phyloP scores from a whole-genome alignment of 768 basidiomycete genomes.

The Collybia sp. region DNA sequence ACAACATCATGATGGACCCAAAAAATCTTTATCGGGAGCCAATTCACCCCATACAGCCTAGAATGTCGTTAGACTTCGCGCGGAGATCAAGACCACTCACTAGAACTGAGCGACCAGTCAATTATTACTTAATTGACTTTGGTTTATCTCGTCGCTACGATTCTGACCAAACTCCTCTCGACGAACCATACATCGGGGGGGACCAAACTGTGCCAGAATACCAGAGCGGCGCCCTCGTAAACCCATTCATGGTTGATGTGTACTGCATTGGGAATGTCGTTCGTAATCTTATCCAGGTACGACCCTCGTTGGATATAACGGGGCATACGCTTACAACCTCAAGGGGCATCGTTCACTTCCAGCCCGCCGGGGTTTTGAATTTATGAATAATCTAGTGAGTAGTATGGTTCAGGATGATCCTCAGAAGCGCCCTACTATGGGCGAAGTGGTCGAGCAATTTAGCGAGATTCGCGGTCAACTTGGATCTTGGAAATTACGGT shows the following conservation, averaged over 20 bases:
- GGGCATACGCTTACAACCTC: too few relatives aligned
- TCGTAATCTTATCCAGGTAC: conserved; percentile 2
- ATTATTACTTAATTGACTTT: conserved; percentile 6
- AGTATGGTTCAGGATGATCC: conserved; percentile 3
- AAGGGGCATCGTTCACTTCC: not conserved
- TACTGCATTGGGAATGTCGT: conserved; percentile 1
- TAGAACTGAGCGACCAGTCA: conserved; percentile 3
- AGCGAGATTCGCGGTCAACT: not conserved
- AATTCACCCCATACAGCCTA: not conserved
- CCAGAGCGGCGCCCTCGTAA: not conserved
- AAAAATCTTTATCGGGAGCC: not conserved
- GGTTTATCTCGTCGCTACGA: not conserved
- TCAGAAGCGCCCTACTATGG: conserved; percentile 1
- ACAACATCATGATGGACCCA: conserved; percentile 5
- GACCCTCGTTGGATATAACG: not conserved
- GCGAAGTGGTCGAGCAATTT: conserved; percentile 2
- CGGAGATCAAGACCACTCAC: not conserved
- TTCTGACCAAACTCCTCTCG: too few relatives aligned
- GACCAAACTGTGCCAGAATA: too few relatives aligned
- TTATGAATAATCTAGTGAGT: too few relatives aligned
- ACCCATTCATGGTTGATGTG: conserved; percentile 1
- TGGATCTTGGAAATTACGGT: too few relatives aligned
- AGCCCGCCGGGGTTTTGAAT: conserved; percentile 5
- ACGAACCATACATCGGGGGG: too few relatives aligned
- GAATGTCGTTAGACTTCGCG: too few relatives aligned